phyloP scores from a whole-genome alignment of 2,329 filamentous ascomycete genomes.

The Periconia macrospinosa region DNA sequence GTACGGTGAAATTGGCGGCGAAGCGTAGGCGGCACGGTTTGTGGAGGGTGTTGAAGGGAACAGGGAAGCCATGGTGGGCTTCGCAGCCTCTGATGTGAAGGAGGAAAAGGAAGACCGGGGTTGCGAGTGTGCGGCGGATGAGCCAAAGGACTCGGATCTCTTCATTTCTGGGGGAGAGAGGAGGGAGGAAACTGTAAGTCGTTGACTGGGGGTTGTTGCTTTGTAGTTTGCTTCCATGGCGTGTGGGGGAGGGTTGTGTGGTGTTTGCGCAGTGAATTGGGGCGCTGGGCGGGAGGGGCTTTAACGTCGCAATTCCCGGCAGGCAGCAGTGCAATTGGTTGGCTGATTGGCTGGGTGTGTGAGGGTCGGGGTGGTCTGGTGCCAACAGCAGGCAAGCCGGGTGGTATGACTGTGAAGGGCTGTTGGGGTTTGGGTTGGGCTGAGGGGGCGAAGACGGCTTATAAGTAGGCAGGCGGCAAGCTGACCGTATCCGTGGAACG shows the following conservation, averaged over 20 bases:
- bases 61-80: slow-evolving; percentile 22
- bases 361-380: slow-evolving; percentile 5
- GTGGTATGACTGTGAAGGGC: slow-evolving; percentile 10
- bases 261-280: background rate
- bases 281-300: slow-evolving; percentile 23
- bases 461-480: slow-evolving; percentile 22
- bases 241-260: slow-evolving; percentile 1
- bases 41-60: slow-evolving; percentile 22
- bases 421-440: slow-evolving; percentile 7
- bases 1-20: slow-evolving; percentile 45
- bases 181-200: slow-evolving; percentile 40
- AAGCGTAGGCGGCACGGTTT: slow-evolving; percentile 38
- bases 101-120: slow-evolving; percentile 27
- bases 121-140: slow-evolving; percentile 26
- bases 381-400: background rate
- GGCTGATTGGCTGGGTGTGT: slow-evolving; percentile 5
- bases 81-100: slow-evolving; percentile 28
- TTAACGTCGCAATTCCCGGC: slow-evolving; percentile 29
- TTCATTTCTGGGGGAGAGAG: slow-evolving; percentile 46
- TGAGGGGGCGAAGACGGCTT: slow-evolving; percentile 25
- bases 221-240: slow-evolving; percentile 37
- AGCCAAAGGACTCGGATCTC: slow-evolving; percentile 43
- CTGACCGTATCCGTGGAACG: slow-evolving; percentile 30
- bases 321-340: slow-evolving; percentile 13
- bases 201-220: slow-evolving; percentile 29